These are phyloP conservation scores for Aspergillus steynii DNA, from an alignment of 495 filamentous ascomycete genomes.

Conservation along the genomic window DNA sequence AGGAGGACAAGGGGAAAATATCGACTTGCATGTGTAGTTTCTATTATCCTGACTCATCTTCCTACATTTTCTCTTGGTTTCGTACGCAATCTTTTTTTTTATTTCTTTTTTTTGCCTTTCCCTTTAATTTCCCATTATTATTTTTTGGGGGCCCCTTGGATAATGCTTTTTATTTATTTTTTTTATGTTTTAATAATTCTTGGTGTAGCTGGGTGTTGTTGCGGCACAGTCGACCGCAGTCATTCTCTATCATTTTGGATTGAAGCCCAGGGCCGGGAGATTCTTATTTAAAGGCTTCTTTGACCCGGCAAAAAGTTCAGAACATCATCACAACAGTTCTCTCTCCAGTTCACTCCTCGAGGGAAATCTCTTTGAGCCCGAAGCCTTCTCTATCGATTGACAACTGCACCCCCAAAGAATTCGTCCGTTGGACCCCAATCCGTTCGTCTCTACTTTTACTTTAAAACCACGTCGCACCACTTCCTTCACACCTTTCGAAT, in stretches of 20 bases:
- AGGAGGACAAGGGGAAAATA: constrained; percentile 16
- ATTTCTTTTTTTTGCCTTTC: constrained; percentile 13
- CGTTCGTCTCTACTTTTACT: not conserved
- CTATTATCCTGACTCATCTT: constrained; percentile 14
- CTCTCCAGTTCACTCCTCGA: constrained; percentile 6
- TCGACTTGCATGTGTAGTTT: constrained; percentile 23
- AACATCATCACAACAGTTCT: constrained; percentile 21
- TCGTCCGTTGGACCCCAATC: not conserved
- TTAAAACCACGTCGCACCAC: not conserved
- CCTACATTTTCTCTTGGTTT: constrained; percentile 16
- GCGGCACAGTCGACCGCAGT: constrained; percentile 27
- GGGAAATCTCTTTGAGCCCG: not conserved
- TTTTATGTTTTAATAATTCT: constrained; percentile 13
- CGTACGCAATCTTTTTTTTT: constrained; percentile 10
- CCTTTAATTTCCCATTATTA: constrained; percentile 9
- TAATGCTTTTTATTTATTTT: constrained; percentile 10
- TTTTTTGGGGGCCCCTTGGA: constrained; percentile 11
- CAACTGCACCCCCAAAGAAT: not conserved
- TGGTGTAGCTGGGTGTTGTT: constrained; percentile 17
- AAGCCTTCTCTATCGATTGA: not conserved
- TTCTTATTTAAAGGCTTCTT: constrained; percentile 27
- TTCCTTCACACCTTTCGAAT: not conserved
- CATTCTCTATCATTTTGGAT: constrained; percentile 19
- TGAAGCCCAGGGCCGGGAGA: constrained; percentile 11
- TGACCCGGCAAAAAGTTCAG: constrained; percentile 17